Evolutionary conservation across 2,329 filamentous ascomycete species (phyloP).

Genomic region (Fusarium tupiense): DNA sequence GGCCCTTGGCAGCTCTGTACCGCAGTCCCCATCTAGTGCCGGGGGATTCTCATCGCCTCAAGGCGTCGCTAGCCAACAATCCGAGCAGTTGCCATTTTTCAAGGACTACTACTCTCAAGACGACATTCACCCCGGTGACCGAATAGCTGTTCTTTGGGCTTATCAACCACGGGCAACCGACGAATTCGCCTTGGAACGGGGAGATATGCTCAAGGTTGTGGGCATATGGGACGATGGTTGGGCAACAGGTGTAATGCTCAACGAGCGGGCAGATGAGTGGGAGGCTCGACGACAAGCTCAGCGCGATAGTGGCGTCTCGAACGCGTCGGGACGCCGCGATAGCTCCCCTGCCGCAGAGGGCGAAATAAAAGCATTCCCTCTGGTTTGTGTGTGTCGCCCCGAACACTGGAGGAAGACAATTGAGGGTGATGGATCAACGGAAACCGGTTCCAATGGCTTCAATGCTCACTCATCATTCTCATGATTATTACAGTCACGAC

Average conservation of each 20-base stretch:
- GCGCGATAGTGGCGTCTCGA: slow-evolving; percentile 92
- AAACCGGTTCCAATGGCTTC: slow-evolving; percentile 63
- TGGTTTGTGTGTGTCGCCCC: slow-evolving; percentile 94
- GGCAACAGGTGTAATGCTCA: slow-evolving; percentile 89
- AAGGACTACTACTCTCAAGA: slow-evolving; percentile 99
- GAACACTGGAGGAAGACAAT: slow-evolving; percentile 98
- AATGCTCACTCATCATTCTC: slow-evolving; percentile 39
- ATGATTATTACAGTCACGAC: slow-evolving; percentile 41
- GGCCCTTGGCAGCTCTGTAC: slow-evolving; percentile 74
- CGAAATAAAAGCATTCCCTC: slow-evolving; percentile 96
- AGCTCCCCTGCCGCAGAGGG: slow-evolving; percentile 71
- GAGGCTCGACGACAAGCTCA: slow-evolving; percentile 79
- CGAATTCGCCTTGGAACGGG: slow-evolving; percentile 91
- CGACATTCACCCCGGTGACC: slow-evolving; percentile 91
- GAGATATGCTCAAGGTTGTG: slow-evolving; percentile 97
- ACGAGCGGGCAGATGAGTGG: slow-evolving; percentile 89
- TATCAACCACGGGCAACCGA: slow-evolving; percentile 94
- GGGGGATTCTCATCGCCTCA: slow-evolving; percentile 85
- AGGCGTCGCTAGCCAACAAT: slow-evolving; percentile 86
- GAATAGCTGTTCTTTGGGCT: slow-evolving; percentile 92
- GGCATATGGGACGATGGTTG: slow-evolving; percentile 99
- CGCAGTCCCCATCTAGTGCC: slow-evolving; percentile 77
- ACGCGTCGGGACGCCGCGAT: slow-evolving; percentile 72
- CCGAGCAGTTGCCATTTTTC: slow-evolving; percentile 95
- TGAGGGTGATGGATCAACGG: slow-evolving; percentile 82